Evolutionary conservation across 495 filamentous ascomycete species (phyloP), one percentile per base, ranked within the genome.

Genomic region (Chlorociboria aeruginascens): DNA sequence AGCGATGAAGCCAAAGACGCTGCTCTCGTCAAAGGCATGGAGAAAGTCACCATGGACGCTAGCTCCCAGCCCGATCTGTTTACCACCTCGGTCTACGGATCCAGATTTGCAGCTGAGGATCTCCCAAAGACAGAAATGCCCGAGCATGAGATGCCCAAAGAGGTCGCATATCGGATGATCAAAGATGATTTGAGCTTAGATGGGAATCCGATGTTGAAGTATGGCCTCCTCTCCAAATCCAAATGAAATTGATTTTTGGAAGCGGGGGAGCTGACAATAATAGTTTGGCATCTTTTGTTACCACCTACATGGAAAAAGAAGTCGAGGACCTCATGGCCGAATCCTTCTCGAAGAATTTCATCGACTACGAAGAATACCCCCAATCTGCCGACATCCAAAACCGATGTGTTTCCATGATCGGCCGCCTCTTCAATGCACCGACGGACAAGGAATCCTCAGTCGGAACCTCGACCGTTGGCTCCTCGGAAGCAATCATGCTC

Each of bases 111-210:
- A 10, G 78, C 79, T 30, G 64, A 79, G 54, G 83, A 88, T 62
- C 73, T 95, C 43, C 85, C 86, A 33, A 77, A 75, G 56, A 73
- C 82, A 60, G 82, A 86, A 63, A 94, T 95, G 83, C 88, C 89
- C n/a, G 88, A 93, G 58, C 54, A 63, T 7, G 85, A 90, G 64
- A 90, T 90, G 86, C 86, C 86, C 37, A 82, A 78, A 49, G 85
- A 93, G 55, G 71, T 90, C n/a, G 88, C 88, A 10, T 89, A 93
- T 63, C 82, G 86, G 37, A 85, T 94, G 86, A 95, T 95, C 69
- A 89, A 88, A 68, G 89, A 95, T 60, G 87, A 95, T 58, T 65
- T 94, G 56, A 88, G 82, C 54, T 66, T 94, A 51, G 88, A 95
- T 62, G 85, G 85, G n/a, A 93, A 89, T 48, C 84, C 85, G 9